These are phyloP conservation scores for Carallia brachiata DNA, from an alignment of 345 rosid genomes.

Conservation along the genomic window DNA sequence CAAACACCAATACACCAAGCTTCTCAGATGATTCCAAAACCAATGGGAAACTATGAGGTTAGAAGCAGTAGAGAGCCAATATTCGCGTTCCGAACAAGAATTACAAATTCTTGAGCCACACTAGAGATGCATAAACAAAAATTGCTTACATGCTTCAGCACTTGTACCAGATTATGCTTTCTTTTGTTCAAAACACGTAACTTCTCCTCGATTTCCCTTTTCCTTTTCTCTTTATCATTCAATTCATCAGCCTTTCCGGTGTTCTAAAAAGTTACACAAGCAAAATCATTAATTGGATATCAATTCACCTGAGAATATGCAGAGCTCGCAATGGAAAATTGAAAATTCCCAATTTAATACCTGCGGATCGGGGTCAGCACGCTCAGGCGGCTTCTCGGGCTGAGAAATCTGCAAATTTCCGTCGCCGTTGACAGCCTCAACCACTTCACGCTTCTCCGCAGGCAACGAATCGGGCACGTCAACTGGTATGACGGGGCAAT, in stretches of 20 bases:
- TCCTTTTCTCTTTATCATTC: conserved; percentile 51
- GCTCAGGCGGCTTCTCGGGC: neutral
- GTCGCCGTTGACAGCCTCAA: conserved; percentile 15
- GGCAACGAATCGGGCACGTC: too few species aligned
- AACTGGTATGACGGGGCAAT: too few species aligned
- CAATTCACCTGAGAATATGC: neutral
- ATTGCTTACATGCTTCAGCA: conserved; percentile 69
- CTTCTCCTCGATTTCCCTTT: conserved; percentile 66
- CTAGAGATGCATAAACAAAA: neutral
- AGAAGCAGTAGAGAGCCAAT: neutral
- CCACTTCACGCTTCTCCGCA: neutral
- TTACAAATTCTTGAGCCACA: neutral
- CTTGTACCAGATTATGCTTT: conserved; percentile 86
- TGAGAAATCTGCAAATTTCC: neutral
- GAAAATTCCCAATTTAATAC: neutral
- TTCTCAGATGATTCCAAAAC: neutral
- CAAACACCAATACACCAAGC: conserved; percentile 5
- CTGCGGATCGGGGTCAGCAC: conserved; percentile 11
- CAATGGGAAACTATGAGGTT: neutral
- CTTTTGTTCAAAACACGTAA: conserved; percentile 69
- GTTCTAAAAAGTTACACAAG: conserved; percentile 31
- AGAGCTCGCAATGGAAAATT: too few species aligned
- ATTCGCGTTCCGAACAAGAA: neutral
- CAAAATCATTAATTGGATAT: neutral
- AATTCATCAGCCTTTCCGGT: conserved; percentile 30